These are phyloP conservation scores for Emmonsia crescens DNA, from an alignment of 2,329 filamentous ascomycete species.

Conservation along the genomic window DNA sequence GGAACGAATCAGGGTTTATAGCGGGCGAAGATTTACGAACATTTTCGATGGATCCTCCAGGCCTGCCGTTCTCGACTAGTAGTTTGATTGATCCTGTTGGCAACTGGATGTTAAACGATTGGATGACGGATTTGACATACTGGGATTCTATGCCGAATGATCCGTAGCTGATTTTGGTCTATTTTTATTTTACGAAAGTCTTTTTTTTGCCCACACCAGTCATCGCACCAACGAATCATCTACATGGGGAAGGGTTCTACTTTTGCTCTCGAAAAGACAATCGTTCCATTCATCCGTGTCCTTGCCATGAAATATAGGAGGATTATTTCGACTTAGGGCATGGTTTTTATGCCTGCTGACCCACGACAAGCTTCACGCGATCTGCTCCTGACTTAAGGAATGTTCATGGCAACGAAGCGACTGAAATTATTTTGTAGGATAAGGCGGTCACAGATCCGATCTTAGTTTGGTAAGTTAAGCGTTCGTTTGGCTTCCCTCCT, in stretches of 20 bases:
- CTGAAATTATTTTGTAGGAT: background rate
- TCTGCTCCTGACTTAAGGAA: background rate
- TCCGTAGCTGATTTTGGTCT: background rate
- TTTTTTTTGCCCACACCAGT: background rate
- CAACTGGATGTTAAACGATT: conserved; percentile 7
- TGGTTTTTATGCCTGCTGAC: background rate
- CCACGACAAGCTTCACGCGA: background rate
- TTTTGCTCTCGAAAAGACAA: background rate
- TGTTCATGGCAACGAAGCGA: background rate
- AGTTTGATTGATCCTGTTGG: conserved; percentile 4
- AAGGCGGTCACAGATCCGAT: background rate
- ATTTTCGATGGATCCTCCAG: background rate
- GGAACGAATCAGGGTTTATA: background rate
- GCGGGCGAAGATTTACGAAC: background rate
- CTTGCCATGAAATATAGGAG: background rate
- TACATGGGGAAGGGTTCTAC: background rate
- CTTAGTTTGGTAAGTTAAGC: background rate
- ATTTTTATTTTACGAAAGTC: background rate
- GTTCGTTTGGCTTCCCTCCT: background rate
- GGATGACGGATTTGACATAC: conserved; percentile 6
- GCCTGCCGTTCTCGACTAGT: background rate
- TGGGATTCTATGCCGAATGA: conserved; percentile 3
- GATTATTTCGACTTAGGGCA: background rate
- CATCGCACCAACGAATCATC: background rate
- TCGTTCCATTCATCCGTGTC: background rate